Evolutionary conservation across 192 early-diverging fungal genomes (phyloP).

Genomic region (Mortierella antarctica): DNA sequence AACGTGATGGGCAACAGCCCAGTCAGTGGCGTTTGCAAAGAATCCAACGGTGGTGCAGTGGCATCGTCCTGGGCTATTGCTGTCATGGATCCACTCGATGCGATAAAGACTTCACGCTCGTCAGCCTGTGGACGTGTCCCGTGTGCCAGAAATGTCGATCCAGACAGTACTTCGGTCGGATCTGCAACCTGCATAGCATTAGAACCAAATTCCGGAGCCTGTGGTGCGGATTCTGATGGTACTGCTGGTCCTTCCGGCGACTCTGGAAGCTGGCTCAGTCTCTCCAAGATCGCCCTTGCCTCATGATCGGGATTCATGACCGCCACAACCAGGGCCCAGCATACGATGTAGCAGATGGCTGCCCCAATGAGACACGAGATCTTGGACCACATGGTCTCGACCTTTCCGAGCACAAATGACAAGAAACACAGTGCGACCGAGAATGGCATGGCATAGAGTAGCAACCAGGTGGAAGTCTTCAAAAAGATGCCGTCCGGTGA

Average conservation of each 20-base stretch:
- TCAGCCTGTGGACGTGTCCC: no score
- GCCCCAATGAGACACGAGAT: slow-evolving; percentile 46
- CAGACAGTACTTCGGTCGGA: no score
- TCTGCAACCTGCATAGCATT: no score
- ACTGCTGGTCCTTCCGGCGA: neutral
- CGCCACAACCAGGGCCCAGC: slow-evolving; percentile 35
- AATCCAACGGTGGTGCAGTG: neutral
- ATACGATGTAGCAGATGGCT: slow-evolving; percentile 49
- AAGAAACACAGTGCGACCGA: slow-evolving; percentile 30
- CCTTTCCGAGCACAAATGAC: slow-evolving; percentile 35
- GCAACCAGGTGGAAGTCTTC: slow-evolving; percentile 36
- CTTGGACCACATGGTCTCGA: slow-evolving; percentile 44
- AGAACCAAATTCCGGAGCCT: neutral
- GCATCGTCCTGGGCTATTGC: neutral
- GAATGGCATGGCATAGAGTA: slow-evolving; percentile 45
- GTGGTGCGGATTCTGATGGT: slow-evolving; percentile 1
- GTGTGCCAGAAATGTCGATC: no score
- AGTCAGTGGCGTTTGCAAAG: neutral
- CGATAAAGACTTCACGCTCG: no score
- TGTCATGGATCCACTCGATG: no score
- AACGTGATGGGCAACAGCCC: no score
- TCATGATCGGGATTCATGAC: slow-evolving; percentile 38
- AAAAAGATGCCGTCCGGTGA: slow-evolving; percentile 25
- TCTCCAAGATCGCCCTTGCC: slow-evolving; percentile 14
- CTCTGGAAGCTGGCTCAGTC: slow-evolving; percentile 5